Evolutionary conservation across 2,329 filamentous ascomycete genomes (phyloP), one percentile per base, ranked within the genome.

Genomic region (Penicillium fuscoglaucum): DNA sequence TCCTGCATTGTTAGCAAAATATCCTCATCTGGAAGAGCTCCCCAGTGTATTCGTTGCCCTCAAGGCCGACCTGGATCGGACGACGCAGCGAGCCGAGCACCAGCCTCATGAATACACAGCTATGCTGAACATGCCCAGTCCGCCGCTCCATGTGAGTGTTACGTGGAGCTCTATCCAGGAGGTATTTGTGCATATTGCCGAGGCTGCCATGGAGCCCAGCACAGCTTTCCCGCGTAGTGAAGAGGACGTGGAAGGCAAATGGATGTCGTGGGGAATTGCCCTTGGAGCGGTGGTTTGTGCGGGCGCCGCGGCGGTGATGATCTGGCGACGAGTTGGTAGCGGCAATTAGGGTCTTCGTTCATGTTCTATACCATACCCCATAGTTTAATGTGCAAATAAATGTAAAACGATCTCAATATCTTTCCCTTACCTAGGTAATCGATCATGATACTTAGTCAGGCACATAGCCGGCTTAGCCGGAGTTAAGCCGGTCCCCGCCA

Each of bases 41-140:
- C 95, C 95, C 0, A 89, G 91, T 9, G 88, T 99, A 8, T 99
- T 96, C 72, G 91, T 91, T 1, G 95, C 93, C 0, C 81, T 98
- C 59, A 99, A 99, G 76, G 95, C 95, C 3, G 95, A 99, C 75
- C 87, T 90, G 66, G 95, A 99, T 75, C 96, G 96, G 75, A 96
- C 93, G 4, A 97, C 92, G n/a, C 95, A 99, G 77, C 85, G 95
- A 59, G 90, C 90, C 60, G 91, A 96, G 74, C 79, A 89, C 62
- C 93, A 97, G 74, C 95, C 95, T 1, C 95, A 99, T 72, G 88
- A 92, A 63, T 97, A 97, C 76, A 96, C 93, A 0, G 86, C 88
- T 51, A 83, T 84, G 39, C 80, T 96, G 66, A 93, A 90, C 72
- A 96, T 98, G 90, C 87, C 90, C 55, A 88, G 77, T 12, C 76